A percentile compares a stretch with the other conserved stretches of the same genome.
Evolutionary conservation across 306 rosid genomes (phyloP).

Genomic region (Castanospermum australe): DNA sequence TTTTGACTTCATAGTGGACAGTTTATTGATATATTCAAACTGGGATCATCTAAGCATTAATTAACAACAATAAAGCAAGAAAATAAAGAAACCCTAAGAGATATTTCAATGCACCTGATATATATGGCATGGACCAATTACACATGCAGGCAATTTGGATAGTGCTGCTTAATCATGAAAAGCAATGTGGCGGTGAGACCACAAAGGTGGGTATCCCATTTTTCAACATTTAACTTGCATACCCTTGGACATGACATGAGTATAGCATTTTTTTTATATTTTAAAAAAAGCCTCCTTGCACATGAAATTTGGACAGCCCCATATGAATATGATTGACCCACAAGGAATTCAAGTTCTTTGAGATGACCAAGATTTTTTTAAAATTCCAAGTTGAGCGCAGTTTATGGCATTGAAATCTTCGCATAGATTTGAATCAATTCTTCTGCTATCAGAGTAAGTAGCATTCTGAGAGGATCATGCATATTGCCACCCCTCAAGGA

Average conservation of each 20-base stretch:
- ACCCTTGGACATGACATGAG: background rate
- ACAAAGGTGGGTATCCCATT: constrained; percentile 14
- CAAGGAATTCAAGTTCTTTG: background rate
- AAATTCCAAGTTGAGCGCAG: constrained; percentile 15
- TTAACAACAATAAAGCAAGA: background rate
- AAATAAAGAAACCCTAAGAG: background rate
- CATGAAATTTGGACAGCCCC: constrained; percentile 40
- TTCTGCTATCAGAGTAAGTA: background rate
- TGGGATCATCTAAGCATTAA: constrained; percentile 13
- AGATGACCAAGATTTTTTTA: constrained; percentile 15
- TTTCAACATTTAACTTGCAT: constrained; percentile 14
- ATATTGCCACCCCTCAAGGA: constrained; percentile 3
- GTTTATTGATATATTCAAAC: background rate
- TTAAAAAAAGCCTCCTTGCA: constrained; percentile 23
- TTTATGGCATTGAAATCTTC: constrained; percentile 19
- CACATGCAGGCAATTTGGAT: background rate
- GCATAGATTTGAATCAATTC: constrained; percentile 27
- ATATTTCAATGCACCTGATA: constrained; percentile 28
- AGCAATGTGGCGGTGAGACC: constrained; percentile 14
- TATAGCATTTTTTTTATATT: background rate
- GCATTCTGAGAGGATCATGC: constrained; percentile 32
- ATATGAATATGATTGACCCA: constrained; percentile 43
- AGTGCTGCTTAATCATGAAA: constrained; percentile 13
- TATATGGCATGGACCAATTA: constrained; percentile 12
- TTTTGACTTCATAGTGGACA: background rate